Evolutionary conservation across 108 stramenopile genomes (phyloP).

Genomic region (Fragilaria radians): DNA sequence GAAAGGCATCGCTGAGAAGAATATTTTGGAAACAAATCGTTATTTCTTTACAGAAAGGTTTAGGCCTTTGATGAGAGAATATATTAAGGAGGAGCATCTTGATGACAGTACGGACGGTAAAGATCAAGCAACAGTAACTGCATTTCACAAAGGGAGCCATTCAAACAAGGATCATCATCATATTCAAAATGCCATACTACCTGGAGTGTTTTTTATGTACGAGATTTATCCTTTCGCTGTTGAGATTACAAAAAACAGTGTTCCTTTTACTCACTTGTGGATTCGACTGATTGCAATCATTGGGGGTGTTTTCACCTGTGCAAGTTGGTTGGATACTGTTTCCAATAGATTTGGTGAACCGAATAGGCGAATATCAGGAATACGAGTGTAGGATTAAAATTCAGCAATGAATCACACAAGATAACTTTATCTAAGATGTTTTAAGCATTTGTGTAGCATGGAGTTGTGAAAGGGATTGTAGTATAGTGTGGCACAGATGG

Average conservation of each 20-base stretch:
- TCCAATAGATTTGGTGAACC: constrained; percentile 18
- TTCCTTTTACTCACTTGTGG: constrained; percentile 83
- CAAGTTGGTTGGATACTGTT: constrained; percentile 60
- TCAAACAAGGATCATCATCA: constrained; percentile 62
- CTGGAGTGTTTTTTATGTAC: constrained; percentile 97
- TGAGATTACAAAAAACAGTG: constrained; percentile 60
- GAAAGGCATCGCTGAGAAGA: constrained; percentile 3
- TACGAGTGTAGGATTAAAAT: background rate
- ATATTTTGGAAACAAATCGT: constrained; percentile 64
- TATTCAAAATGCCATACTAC: constrained; percentile 73
- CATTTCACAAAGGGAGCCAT: constrained; percentile 51
- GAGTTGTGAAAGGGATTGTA: too few species aligned
- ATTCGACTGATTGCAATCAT: constrained; percentile 90
- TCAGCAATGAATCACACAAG: too few species aligned
- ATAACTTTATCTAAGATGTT: too few species aligned
- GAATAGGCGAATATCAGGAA: background rate
- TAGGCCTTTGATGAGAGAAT: constrained; percentile 78
- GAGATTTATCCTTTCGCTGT: constrained; percentile 97
- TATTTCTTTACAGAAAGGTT: constrained; percentile 88
- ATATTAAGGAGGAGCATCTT: constrained; percentile 19
- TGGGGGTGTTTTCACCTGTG: constrained; percentile 90
- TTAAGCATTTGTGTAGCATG: too few species aligned
- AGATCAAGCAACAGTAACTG: constrained; percentile 22
- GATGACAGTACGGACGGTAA: background rate
- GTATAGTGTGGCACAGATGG: too few species aligned